These are phyloP conservation scores for Nakaseomyces glabratus DNA, from an alignment of 1,139 yeast species.

Conservation along the genomic window DNA sequence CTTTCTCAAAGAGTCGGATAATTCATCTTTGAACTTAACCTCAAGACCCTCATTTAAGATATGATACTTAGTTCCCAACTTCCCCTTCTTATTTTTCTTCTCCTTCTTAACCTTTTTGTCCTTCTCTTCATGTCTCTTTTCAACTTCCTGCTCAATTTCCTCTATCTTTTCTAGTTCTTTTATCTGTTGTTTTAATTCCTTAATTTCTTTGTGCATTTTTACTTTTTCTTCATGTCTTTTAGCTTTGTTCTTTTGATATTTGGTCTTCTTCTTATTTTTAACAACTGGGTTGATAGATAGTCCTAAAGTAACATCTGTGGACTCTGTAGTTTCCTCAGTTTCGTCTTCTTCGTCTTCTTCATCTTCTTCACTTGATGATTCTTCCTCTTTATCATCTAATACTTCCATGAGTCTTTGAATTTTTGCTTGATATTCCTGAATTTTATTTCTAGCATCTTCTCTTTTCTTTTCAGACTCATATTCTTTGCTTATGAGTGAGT, in stretches of 20 bases:
- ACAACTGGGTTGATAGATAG: constrained; percentile 71
- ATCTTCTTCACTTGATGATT: constrained; percentile 34
- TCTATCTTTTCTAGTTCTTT: constrained; percentile 51
- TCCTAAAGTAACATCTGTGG: constrained; percentile 30
- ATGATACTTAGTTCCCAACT: constrained; percentile 45
- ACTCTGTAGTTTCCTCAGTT: constrained; percentile 32
- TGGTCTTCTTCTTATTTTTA: constrained; percentile 62
- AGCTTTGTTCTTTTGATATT: constrained; percentile 64
- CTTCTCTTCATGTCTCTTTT: constrained; percentile 19
- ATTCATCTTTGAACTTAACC: constrained; percentile 81
- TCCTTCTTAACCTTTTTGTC: constrained; percentile 20
- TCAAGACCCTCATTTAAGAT: constrained; percentile 62
- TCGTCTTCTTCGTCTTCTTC: constrained; percentile 35
- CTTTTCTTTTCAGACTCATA: constrained; percentile 54
- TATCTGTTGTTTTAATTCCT: constrained; percentile 47
- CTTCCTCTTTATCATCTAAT: constrained; percentile 50
- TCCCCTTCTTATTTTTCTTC: constrained; percentile 33
- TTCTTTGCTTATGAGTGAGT: constrained; percentile 57
- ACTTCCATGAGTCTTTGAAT: constrained; percentile 57
- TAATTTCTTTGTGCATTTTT: constrained; percentile 49
- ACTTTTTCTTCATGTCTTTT: constrained; percentile 54
- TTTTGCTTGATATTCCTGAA: constrained; percentile 53
- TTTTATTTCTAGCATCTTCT: constrained; percentile 53
- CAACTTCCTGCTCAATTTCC: constrained; percentile 39
- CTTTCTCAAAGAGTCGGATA: constrained; percentile 74